Base-by-base conservation (phyloP, 768 basidiomycete species). In the Mycena latifolia region DNA sequence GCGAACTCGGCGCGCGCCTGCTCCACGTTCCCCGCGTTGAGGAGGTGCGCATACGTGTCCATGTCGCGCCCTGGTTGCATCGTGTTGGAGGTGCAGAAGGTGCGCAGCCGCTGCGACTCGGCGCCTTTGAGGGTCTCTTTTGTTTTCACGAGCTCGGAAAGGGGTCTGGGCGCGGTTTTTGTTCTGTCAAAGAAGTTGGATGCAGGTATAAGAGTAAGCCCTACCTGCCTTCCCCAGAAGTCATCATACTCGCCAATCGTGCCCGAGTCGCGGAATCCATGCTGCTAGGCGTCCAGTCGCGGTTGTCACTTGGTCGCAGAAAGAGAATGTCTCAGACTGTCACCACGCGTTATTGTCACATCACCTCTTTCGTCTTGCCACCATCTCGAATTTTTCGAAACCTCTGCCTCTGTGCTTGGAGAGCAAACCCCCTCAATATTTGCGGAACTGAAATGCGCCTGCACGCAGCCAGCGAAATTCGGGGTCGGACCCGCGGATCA, bases 21-120 rank as follows among this genome's bases (percentile, higher is more conserved):
- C 5, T 67, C 70, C 24, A 78, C 55, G 24, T 76, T 52, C 4
- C 78, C 81, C 5, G 33, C 45, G 24, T 74, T 33, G 37, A 83
- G 69, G 3, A 73, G 55, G 9, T 29, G 27, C 1, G 80, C 80
- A 39, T 77, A 77, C 0, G 47, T 63, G 67, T 82, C 79, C 5
- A 84, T 73, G 63, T 83, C 79, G 9, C 79, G 77, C 3, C 18
- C 10, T 11, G 79, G 81, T 33, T 75, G 69, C 77, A 84, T 76
- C 57, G 71, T 67, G 22, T 78, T 74, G 2, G 71, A 74, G 9
- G 77, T 76, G 66, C 75, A 82, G 66, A 72, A 80, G 3, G 66
- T 74, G 24, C 80, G 75, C 4, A 84, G 75, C 9, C 82, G 77
- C 48, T 77, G 76, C 4, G 81, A 79, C 71, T 83, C 81, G 22